Base-by-base conservation (phyloP, 179 eudicot species). In the Silene vulgaris region DNA sequence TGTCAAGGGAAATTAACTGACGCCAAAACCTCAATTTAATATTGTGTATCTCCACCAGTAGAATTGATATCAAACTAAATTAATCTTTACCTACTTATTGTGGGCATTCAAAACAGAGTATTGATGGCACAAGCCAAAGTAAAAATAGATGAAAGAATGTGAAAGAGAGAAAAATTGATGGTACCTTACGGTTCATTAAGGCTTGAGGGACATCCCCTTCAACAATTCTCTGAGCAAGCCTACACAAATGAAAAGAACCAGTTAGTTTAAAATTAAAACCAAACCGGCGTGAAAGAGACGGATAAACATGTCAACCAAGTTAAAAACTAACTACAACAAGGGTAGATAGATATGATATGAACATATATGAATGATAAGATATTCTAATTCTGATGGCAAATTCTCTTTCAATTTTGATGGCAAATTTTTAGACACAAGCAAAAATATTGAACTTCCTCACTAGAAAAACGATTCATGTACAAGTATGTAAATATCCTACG, bases 201-300 rank as follows among this genome's bases (percentile, higher is more conserved):
- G 97, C 97, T 82, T 91, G 96, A 84, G 98, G 98, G 59, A 94
- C 98, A 82, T 94, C 98, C 65, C 98, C 97, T 77, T 90, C 88
- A 52, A 92, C 97, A 77, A 94, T 94, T 81, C 98, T 90, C 81
- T 94, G 98, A 69, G 98, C 97, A 84, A 94, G 97, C 89, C 98
- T 93, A 88, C 66, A 43, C 19, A 65, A 56, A 23, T 23, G 66
- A 37, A 40, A 68, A 17, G 26, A 23, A 23, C 26, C 21, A 76
- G 28, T 14, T 50, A 69, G 12, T 17, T 29, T n/a, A 14, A 6
- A 76, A 52, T 67, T 57, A 20, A 45, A 23, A 54, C 63, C 63
- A 21, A 67, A 35, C 7, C 30, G 11, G 16, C 16, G 26, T 35
- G 75, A 61, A 60, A 43, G 45, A 8, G 29, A 69, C 4, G 32